Conservation (phyloP, 345 rosid species). For the Raphanus sativus region DNA sequence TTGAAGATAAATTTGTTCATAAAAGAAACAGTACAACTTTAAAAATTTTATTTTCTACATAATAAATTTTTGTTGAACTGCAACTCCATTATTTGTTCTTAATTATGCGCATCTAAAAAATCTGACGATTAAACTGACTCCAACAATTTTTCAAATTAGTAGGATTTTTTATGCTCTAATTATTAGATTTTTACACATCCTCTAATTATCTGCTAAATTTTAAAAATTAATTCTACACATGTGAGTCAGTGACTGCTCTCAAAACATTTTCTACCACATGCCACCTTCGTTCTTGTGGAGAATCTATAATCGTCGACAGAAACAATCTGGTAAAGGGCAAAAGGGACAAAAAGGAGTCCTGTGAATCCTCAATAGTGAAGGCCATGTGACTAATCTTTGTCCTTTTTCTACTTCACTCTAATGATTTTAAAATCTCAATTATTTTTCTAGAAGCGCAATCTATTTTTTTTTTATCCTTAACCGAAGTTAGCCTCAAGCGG, state of each 20-base stretch:
- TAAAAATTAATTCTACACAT: neutral
- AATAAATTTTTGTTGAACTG: neutral
- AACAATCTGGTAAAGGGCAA: neutral
- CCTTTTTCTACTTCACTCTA: neutral
- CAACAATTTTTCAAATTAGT: neutral
- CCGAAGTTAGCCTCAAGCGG: neutral
- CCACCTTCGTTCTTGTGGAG: slow-evolving; percentile 17
- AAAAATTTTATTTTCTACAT: too few relatives aligned
- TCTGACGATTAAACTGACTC: neutral
- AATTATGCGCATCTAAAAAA: neutral
- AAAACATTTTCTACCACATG: neutral
- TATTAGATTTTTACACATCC: neutral
- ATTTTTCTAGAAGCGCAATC: neutral
- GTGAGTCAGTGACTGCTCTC: neutral
- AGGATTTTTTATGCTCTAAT: neutral
- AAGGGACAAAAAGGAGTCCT: neutral
- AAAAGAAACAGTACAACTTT: too few relatives aligned
- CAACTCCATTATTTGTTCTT: neutral
- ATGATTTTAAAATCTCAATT: neutral
- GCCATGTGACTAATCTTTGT: slow-evolving; percentile 34
- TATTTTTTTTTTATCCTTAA: neutral
- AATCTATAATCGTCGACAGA: slow-evolving; percentile 21
- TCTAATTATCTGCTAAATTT: neutral
- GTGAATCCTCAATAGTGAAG: slow-evolving; percentile 13
- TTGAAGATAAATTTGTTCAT: neutral